Evolutionary conservation across 192 early-diverging fungal genomes (phyloP).

Genomic region (Endogone sp.): DNA sequence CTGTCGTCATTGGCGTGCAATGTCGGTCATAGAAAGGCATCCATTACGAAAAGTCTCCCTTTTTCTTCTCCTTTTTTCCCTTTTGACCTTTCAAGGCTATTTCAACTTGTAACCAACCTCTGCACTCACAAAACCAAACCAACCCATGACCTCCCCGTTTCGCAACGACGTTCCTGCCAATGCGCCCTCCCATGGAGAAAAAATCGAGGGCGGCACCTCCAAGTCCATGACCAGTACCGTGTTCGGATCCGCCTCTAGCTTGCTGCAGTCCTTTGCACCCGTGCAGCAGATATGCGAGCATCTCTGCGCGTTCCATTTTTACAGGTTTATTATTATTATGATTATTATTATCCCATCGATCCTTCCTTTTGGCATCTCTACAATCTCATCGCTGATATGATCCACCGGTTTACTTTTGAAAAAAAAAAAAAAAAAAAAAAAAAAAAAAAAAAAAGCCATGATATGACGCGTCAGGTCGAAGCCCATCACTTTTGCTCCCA

Average conservation of each 20-base stretch:
- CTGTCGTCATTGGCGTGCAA: too few relatives aligned
- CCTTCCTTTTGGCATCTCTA: too few relatives aligned
- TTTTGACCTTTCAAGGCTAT: too few relatives aligned
- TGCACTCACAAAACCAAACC: too few relatives aligned
- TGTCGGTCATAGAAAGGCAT: too few relatives aligned
- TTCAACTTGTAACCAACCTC: too few relatives aligned
- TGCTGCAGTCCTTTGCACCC: not conserved
- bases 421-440: not conserved
- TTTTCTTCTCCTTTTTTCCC: too few relatives aligned
- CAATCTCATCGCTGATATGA: not conserved
- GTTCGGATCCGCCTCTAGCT: not conserved
- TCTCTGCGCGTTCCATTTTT: not conserved
- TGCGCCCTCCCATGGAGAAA: not conserved
- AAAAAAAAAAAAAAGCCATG: conserved; percentile 11
- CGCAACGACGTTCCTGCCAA: not conserved
- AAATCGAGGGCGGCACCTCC: not conserved
- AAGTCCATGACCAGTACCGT: not conserved
- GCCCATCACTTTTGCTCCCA: conserved; percentile 51
- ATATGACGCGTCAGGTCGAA: conserved; percentile 40
- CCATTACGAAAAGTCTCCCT: too few relatives aligned
- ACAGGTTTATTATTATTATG: not conserved
- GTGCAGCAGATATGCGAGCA: not conserved
- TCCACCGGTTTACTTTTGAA: not conserved
- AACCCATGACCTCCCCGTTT: not conserved
- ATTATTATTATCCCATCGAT: too few relatives aligned